Conservation (phyloP, 257 asterid genomes). For the Przewalskia tangutica region DNA sequence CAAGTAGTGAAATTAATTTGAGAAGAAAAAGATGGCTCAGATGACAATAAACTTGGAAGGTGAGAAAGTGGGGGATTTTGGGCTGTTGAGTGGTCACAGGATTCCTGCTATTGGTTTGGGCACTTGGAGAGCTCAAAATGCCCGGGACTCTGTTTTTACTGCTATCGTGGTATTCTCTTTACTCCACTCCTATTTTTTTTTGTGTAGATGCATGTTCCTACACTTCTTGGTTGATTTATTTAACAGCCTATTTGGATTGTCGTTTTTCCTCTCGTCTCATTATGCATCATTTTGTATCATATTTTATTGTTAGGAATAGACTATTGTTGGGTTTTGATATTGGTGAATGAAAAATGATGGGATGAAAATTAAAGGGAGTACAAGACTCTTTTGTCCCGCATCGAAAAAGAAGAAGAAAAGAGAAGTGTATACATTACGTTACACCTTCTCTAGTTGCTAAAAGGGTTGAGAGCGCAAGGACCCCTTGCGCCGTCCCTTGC, state of each 20-base stretch:
- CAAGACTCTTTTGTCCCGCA: too few species aligned
- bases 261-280: not conserved
- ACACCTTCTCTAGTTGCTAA: too few species aligned
- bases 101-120: slow-evolving; percentile 64
- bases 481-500: too few species aligned
- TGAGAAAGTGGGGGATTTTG: slow-evolving; percentile 25
- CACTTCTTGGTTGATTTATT: not conserved
- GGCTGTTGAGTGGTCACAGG: slow-evolving; percentile 35
- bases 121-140: slow-evolving; percentile 50
- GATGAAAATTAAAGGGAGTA: too few species aligned
- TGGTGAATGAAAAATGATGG: too few species aligned
- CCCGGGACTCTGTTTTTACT: slow-evolving; percentile 29
- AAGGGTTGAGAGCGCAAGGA: too few species aligned
- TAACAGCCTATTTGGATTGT: not conserved
- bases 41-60: slow-evolving; percentile 11
- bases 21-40: slow-evolving; percentile 36
- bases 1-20: not conserved
- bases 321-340: too few species aligned
- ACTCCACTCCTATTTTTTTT: not conserved
- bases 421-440: too few species aligned
- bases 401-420: too few species aligned
- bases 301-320: not conserved
- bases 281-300: not conserved
- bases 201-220: not conserved
- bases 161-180: slow-evolving; percentile 33